phyloP scores from a whole-genome alignment of 2,329 filamentous ascomycete genomes.

The Metarhizium sp. region DNA sequence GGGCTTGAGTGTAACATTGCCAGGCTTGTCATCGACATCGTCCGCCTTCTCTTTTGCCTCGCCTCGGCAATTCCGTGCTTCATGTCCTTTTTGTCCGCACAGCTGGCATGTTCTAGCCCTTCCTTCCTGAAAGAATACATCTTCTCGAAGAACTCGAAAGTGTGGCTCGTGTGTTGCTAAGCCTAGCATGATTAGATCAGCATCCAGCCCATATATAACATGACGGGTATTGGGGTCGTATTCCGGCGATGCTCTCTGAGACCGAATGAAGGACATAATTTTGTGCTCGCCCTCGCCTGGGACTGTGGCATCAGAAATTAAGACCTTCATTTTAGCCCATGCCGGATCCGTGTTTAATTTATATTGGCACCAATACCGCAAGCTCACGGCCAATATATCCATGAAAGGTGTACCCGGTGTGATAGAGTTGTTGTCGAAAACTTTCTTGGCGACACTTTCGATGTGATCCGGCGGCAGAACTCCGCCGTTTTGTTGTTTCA shows the following conservation, averaged over 20 bases:
- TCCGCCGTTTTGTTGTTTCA: constrained; percentile 69
- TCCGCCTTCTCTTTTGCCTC: constrained; percentile 68
- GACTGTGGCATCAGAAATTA: constrained; percentile 96
- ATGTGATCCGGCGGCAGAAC: constrained; percentile 51
- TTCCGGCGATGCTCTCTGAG: constrained; percentile 79
- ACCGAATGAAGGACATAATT: constrained; percentile 97
- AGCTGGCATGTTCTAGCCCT: constrained; percentile 75
- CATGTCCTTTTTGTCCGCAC: constrained; percentile 88
- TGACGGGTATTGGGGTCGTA: constrained; percentile 96
- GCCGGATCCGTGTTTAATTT: constrained; percentile 95
- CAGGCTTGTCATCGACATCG: constrained; percentile 75
- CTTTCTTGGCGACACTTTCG: constrained; percentile 66
- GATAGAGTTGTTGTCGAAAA: constrained; percentile 81
- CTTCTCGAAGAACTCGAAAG: constrained; percentile 91
- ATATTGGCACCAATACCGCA: constrained; percentile 95
- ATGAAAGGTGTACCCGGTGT: constrained; percentile 98
- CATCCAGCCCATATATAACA: constrained; percentile 96
- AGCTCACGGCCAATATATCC: constrained; percentile 82
- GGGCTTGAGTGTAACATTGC: constrained; percentile 64
- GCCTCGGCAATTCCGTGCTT: constrained; percentile 76
- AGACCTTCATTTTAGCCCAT: constrained; percentile 93
- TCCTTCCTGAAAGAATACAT: constrained; percentile 87
- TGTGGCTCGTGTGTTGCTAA: constrained; percentile 95
- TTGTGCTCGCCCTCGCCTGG: constrained; percentile 98
- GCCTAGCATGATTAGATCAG: constrained; percentile 97